Evolutionary conservation across 2,329 filamentous ascomycete genomes (phyloP), one percentile per base, ranked within the genome.

Genomic region (Ustilaginoidea virens): DNA sequence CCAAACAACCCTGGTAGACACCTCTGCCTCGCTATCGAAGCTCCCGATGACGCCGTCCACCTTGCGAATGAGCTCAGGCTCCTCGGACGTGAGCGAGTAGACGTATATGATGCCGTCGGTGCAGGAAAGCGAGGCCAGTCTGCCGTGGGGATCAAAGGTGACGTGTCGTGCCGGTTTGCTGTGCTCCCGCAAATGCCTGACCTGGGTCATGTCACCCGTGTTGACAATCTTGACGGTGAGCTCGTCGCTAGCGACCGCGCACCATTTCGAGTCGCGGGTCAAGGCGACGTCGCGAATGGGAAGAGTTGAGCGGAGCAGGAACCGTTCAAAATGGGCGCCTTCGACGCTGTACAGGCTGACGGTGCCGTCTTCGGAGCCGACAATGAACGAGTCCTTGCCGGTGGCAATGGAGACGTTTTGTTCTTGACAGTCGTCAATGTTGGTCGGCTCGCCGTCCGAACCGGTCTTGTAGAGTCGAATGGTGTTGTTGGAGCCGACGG

Each of bases 231-330:
- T 93, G 40, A 96, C 82, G 2, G 77, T 80, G 33, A 93, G 62
- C 52, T 98, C 90, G 51, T 96, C 92, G 62, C 86, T 94, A n/a
- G 86, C 85, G 16, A 96, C 83, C 17, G 90, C 90, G 39, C 78
- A 81, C 86, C 85, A 96, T 43, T 80, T 69, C 0, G 71, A 68
- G 48, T 96, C 80, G 2, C 73, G 69, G 3, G 83, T 86, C 10
- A 98, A 60, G 4, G 81, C 75, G 30, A 98, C 63, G 49, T 94
- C 85, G 44, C 90, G 72, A 18, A 94, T 72, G 1, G 90, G 82
- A 3, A 94, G 60, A n/a, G 83, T 76, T 33, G 77, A 81, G 38
- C 90, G 75, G 16, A 85, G 68, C 28, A 98, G 68, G 39, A 92
- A 79, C 34, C 77, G 75, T 36, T 92, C 81, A 55, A 92, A 82